These are phyloP conservation scores for Scopulariopsis brevicaulis DNA, from an alignment of 2,329 filamentous ascomycete species.

Conservation along the genomic window DNA sequence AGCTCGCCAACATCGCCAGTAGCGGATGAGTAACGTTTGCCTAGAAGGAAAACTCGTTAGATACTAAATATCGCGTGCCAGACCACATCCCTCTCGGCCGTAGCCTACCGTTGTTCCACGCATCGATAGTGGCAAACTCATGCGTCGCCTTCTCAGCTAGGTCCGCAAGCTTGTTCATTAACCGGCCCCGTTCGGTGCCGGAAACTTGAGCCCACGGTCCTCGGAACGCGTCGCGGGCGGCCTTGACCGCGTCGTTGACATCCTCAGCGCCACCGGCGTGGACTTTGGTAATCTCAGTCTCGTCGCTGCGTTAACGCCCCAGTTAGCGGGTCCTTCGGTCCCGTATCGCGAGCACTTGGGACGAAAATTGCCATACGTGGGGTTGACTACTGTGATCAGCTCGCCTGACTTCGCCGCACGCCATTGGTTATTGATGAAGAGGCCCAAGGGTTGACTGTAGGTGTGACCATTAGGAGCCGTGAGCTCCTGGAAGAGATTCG, in stretches of 20 bases:
- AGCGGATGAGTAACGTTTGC: slow-evolving; percentile 44
- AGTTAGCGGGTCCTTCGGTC: no score
- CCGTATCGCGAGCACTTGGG: neutral
- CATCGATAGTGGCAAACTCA: slow-evolving; percentile 44
- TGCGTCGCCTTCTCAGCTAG: slow-evolving; percentile 54
- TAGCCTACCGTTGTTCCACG: slow-evolving; percentile 70
- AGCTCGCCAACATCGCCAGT: slow-evolving; percentile 45
- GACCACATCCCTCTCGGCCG: no score
- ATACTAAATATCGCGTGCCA: no score
- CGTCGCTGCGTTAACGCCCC: slow-evolving; percentile 10
- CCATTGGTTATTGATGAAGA: slow-evolving; percentile 14
- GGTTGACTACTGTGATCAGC: slow-evolving; percentile 16
- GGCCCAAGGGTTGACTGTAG: slow-evolving; percentile 22
- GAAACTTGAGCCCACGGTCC: slow-evolving; percentile 59
- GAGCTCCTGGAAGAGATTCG: slow-evolving; percentile 12
- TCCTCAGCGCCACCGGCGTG: slow-evolving; percentile 16
- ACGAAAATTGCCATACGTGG: slow-evolving; percentile 14
- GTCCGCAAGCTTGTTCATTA: slow-evolving; percentile 62
- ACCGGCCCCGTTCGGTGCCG: slow-evolving; percentile 51
- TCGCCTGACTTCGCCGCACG: slow-evolving; percentile 11
- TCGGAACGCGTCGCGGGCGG: slow-evolving; percentile 56
- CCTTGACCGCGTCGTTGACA: slow-evolving; percentile 14
- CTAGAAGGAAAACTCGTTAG: no score
- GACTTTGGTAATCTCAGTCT: slow-evolving; percentile 15
- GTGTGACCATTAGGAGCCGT: slow-evolving; percentile 20